Evolutionary conservation across 331 rosid species (phyloP), one percentile per base, ranked within the genome.

Genomic region (Phaseolus coccineus): DNA sequence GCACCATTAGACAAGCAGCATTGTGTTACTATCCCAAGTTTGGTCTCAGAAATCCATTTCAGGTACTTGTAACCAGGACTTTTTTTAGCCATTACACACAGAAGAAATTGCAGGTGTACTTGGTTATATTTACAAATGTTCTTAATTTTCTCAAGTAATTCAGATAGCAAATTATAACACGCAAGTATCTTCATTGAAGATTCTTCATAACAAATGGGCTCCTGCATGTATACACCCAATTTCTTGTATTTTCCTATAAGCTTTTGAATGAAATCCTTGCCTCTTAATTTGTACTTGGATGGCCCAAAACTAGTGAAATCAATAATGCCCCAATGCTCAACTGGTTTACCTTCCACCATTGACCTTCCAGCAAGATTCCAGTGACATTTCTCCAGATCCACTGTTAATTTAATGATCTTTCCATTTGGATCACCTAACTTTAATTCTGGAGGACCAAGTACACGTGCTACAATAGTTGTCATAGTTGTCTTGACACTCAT

Each of bases 1-100:
- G 90, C 92, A 74, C 48, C 39, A 19, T 8, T 3, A 53, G 94
- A 77, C 88, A 93, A 83, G 57, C 97, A 91, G 69, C 96, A 91
- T 52, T 91, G 96, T 2, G 97, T 91, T 77, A 91, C 89, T 12
- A 91, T 69, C 63, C 97, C 97, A 58, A 91, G 66, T 71, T 88
- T 80, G 50, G 96, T 93, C 85, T 93, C 96, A 13, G 88, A 84
- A 56, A 93, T 85, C 92, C 92, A 88, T 83, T 91, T 93, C 31
- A 93, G 88, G 75, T 55, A 51, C 85, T 88, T 90, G 73, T 92
- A 92, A 68, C 96, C 94, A 30, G 81, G 42, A 82, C 85, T 82
- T 81, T 68, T 93, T 24, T 35, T 35, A 59, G 86, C n/a, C 97
- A 93, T 93, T 37, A 85, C 94, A 81, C 97, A 93, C 4, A 91